These are phyloP conservation scores for Pythium scleroteichum DNA, from an alignment of 352 stramenopile genomes.

Conservation along the genomic window DNA sequence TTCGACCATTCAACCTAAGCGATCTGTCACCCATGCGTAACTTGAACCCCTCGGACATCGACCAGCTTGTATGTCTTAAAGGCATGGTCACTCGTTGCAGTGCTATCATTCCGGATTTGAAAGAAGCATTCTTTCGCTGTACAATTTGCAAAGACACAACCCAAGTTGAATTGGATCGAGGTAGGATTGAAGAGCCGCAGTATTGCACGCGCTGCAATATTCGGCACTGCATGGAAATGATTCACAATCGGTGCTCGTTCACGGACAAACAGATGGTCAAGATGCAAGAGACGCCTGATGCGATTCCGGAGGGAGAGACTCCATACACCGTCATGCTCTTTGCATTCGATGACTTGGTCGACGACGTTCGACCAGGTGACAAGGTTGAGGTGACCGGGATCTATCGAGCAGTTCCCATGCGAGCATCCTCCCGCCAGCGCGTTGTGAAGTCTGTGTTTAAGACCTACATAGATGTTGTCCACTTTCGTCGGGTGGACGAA, in stretches of 20 bases:
- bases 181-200: conserved; percentile 95
- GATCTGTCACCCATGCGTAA: conserved; percentile 94
- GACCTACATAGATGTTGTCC: conserved; percentile 98
- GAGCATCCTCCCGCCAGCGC: conserved; percentile 92
- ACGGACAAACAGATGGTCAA: conserved; percentile 99
- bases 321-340: conserved; percentile 97
- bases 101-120: conserved; percentile 98
- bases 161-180: conserved; percentile 94
- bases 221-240: conserved; percentile 93
- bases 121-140: conserved; percentile 97
- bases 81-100: conserved; percentile 98
- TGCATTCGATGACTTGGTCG: conserved; percentile 98
- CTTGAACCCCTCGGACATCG: conserved; percentile 97
- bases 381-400: conserved; percentile 97
- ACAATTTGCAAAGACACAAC: conserved; percentile 90
- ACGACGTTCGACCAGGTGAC: conserved; percentile 96
- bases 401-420: conserved; percentile 94
- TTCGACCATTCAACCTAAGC: conserved; percentile 96
- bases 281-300: conserved; percentile 97
- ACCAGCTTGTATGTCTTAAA: conserved; percentile 95
- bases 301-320: conserved; percentile 98
- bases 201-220: conserved; percentile 88
- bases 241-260: conserved; percentile 98
- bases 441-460: conserved; percentile 98
- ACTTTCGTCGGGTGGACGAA: conserved; percentile 94